These are phyloP conservation scores for Ustilago hordei DNA, from an alignment of 1,284 basidiomycete genomes.

Conservation along the genomic window DNA sequence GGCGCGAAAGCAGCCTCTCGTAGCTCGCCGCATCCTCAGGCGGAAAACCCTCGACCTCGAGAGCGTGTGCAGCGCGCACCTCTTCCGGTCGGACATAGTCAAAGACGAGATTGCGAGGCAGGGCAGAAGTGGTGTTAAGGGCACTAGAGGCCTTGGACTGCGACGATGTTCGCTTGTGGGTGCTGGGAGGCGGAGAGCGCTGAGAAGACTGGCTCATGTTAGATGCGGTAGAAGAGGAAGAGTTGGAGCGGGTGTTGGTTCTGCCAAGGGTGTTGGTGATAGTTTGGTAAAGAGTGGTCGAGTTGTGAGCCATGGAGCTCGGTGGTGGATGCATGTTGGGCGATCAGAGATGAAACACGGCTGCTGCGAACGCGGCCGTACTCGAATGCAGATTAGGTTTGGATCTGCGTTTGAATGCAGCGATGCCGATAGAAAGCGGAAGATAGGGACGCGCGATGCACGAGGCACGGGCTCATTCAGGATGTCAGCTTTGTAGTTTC, in stretches of 20 bases:
- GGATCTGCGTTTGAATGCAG: not conserved
- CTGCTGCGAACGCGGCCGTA: not conserved
- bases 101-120: slow-evolving; percentile 53
- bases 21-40: slow-evolving; percentile 61
- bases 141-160: slow-evolving; percentile 17
- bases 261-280: slow-evolving; percentile 47
- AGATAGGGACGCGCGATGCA: not conserved
- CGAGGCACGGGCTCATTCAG: too few relatives aligned
- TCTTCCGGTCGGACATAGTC: slow-evolving; percentile 61
- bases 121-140: slow-evolving; percentile 17
- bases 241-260: slow-evolving; percentile 44
- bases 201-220: slow-evolving; percentile 44
- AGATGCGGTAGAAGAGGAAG: slow-evolving; percentile 43
- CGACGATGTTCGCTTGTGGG: slow-evolving; percentile 40
- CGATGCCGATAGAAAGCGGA: slow-evolving; percentile 10
- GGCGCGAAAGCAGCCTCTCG: slow-evolving; percentile 56
- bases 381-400: slow-evolving; percentile 5
- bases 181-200: slow-evolving; percentile 27
- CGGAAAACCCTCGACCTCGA: slow-evolving; percentile 53
- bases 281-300: slow-evolving; percentile 50
- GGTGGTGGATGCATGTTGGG: slow-evolving; percentile 53
- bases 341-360: not conserved
- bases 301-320: slow-evolving; percentile 49
- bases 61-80: slow-evolving; percentile 51
- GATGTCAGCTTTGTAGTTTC: not conserved